phyloP scores from a whole-genome alignment of 306 rosid species.

The Albizia julibrissin region DNA sequence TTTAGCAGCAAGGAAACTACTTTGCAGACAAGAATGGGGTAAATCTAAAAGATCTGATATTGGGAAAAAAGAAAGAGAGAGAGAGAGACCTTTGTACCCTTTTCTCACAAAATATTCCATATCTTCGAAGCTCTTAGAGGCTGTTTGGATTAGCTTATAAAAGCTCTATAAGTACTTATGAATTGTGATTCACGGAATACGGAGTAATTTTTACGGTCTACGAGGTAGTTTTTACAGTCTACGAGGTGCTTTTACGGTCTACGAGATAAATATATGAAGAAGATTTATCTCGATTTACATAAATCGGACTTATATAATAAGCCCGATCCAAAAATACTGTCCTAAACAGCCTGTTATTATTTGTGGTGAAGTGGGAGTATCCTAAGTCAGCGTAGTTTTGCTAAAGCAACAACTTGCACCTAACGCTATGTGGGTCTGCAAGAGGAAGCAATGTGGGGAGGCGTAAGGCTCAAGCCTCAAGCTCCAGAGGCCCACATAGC shows the following conservation, averaged over 20 bases:
- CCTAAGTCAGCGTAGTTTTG: not conserved
- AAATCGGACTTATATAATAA: too few relatives aligned
- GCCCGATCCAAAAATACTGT: too few relatives aligned
- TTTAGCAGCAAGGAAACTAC: constrained; percentile 38
- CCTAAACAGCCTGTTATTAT: too few relatives aligned
- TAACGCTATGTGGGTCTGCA: not conserved
- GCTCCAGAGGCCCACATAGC: not conserved
- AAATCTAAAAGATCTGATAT: constrained; percentile 21
- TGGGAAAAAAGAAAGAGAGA: not conserved
- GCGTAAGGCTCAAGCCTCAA: not conserved
- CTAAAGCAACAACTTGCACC: not conserved
- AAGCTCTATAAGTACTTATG: too few relatives aligned
- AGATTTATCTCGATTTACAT: too few relatives aligned
- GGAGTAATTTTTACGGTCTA: too few relatives aligned
- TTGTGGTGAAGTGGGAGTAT: not conserved
- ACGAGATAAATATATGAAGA: too few relatives aligned
- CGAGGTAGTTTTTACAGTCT: too few relatives aligned
- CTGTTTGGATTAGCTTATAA: too few relatives aligned
- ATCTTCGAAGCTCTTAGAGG: not conserved
- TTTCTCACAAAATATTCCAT: not conserved
- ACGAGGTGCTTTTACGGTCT: too few relatives aligned
- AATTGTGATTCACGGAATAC: too few relatives aligned
- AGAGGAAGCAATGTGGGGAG: not conserved
- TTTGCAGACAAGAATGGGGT: constrained; percentile 24
- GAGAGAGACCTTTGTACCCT: not conserved